Conservation (phyloP, 805 yeast species). For the Allodekkera sacchari region DNA sequence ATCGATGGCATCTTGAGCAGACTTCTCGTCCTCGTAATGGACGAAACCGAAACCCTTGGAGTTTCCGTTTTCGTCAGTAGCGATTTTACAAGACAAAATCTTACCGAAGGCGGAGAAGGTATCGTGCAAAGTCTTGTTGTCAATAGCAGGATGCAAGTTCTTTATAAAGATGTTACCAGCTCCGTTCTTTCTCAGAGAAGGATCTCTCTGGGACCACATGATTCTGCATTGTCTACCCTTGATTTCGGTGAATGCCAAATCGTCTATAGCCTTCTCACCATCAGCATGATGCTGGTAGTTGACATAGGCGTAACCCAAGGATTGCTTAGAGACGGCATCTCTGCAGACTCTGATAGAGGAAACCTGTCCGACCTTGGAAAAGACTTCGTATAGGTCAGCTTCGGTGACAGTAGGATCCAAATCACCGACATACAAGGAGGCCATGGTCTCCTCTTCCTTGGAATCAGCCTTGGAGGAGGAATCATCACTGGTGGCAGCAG, state of each 20-base stretch:
- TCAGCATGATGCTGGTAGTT: conserved; percentile 86
- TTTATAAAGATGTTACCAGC: conserved; percentile 96
- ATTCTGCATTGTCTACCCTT: conserved; percentile 97
- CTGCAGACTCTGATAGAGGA: conserved; percentile 98
- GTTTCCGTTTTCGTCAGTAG: conserved; percentile 83
- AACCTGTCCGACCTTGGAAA: conserved; percentile 91
- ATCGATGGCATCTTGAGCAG: conserved; percentile 92
- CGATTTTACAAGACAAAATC: conserved; percentile 94
- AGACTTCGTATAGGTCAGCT: conserved; percentile 89
- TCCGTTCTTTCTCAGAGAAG: conserved; percentile 88
- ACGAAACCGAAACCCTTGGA: conserved; percentile 97
- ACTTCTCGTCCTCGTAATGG: conserved; percentile 87
- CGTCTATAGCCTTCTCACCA: conserved; percentile 91
- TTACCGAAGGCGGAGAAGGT: conserved; percentile 96
- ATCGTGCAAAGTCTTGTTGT: conserved; percentile 97
- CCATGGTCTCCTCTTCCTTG: conserved; percentile 49
- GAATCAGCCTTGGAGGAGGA: conserved; percentile 26
- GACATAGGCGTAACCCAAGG: conserved; percentile 97
- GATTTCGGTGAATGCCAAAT: conserved; percentile 87
- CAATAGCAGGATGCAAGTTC: conserved; percentile 96
- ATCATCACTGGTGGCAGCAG: conserved; percentile 25
- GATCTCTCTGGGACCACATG: conserved; percentile 99
- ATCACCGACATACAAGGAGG: conserved; percentile 96
- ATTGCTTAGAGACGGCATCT: conserved; percentile 93
- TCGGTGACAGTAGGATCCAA: conserved; percentile 88